Base-by-base conservation (phyloP, 345 rosid species). In the Eucalyptus cloeziana region DNA sequence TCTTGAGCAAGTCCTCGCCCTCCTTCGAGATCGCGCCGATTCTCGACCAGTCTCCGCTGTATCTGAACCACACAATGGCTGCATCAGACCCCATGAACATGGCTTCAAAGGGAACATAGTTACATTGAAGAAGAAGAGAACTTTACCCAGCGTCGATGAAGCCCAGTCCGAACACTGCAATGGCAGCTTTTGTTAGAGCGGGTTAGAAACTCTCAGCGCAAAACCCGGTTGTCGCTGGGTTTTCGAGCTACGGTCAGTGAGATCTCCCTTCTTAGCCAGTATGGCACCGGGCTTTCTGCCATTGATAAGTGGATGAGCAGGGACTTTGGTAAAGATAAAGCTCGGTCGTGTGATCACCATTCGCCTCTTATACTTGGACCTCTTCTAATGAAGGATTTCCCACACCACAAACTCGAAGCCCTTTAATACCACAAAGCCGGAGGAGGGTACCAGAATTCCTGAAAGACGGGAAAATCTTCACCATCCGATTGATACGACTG, bases 21-120 rank as follows among this genome's bases (percentile, higher is more conserved):
- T 95, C 98, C 91, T 89, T 92, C 5, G 98, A 93, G 83, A 97
- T 93, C n/a, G 89, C 97, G 50, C 99, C 98, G 52, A 97, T 96
- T 90, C 99, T 96, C 49, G 99, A 96, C 99, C 99, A 96, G 64
- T 97, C 99, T 87, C 99, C 99, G 89, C 99, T 96, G 54, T 95
- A 95, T 91, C 99, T 95, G 93, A 49, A 85, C 12, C 49, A 5
- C 86, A 2, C 87, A 43, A 52, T 30, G 24, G 47, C 47, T 10
- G 83, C 83, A 10, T 76, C 30, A 76, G 83, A 21, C 27, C 44
- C 22, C 49, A 31, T 27, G 13, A 86, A 51, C 44, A 30, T 24
- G 43, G 10, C 25, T 16, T 6, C 56, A 13, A 83, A 24, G 19
- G 30, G 40, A 49, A 52, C 21, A 27, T 54, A 13, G 0, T 14